A percentile compares a stretch with the other conserved stretches of the same genome.
Evolutionary conservation across 2,329 filamentous ascomycete species (phyloP).

Genomic region (Neoscytalidium dimidiatum): DNA sequence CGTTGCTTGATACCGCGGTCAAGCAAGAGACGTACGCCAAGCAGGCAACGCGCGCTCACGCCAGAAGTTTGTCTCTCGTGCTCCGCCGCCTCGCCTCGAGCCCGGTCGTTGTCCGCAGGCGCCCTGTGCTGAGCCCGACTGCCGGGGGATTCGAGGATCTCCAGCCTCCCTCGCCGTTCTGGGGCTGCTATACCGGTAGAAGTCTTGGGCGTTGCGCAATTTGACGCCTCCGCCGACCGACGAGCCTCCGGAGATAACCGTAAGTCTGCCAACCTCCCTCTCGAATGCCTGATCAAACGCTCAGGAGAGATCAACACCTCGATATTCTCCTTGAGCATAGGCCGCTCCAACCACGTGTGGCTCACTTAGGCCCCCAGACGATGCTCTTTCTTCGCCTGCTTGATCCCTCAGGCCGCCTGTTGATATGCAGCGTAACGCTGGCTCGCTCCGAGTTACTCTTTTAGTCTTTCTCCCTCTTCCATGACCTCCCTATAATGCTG

Average conservation of each 20-base stretch:
- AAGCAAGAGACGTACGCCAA: not conserved
- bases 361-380: not conserved
- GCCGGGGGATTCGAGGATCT: not conserved
- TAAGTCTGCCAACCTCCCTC: not conserved
- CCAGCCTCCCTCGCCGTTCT: not conserved
- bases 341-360: not conserved
- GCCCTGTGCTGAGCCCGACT: not conserved
- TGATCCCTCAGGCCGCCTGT: not conserved
- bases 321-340: not conserved
- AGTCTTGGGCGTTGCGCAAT: constrained; percentile 4
- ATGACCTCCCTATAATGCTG: not conserved
- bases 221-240: not conserved
- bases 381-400: not conserved
- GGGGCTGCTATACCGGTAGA: not conserved
- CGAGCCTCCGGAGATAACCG: not conserved
- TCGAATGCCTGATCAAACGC: not conserved
- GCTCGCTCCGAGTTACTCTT: constrained; percentile 1
- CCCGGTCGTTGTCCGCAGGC: not conserved
- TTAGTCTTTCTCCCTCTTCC: not conserved
- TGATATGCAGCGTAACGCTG: constrained; percentile 3
- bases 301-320: constrained; percentile 13
- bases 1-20: not conserved
- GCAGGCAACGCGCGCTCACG: not conserved
- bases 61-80: not conserved
- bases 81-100: not conserved